phyloP scores from a whole-genome alignment of 1,284 basidiomycete species.

The Ustilago nuda region DNA sequence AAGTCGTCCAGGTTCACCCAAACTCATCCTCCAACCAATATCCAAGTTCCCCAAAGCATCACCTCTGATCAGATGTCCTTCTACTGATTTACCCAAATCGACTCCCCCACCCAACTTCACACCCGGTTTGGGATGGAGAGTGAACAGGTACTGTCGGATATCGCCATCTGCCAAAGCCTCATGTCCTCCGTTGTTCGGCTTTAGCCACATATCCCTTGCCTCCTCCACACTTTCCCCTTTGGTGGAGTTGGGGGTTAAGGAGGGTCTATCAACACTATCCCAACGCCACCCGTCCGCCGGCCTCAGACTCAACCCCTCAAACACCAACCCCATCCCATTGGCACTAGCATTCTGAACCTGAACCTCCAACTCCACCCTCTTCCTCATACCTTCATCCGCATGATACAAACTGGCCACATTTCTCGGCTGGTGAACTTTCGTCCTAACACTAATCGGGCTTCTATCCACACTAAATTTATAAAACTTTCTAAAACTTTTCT shows the following conservation, averaged over 20 bases:
- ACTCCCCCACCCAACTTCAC: constrained; percentile 6
- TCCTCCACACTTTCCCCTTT: neutral
- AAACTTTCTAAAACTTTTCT: constrained; percentile 62
- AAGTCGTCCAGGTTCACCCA: constrained; percentile 60
- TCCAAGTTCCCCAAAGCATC: constrained; percentile 59
- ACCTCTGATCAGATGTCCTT: constrained; percentile 19
- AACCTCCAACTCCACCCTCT: constrained; percentile 64
- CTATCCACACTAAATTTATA: constrained; percentile 56
- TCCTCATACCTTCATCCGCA: constrained; percentile 32
- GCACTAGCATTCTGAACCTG: constrained; percentile 63
- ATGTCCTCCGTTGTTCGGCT: neutral
- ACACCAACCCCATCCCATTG: constrained; percentile 37
- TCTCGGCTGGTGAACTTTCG: constrained; percentile 63
- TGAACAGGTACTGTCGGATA: constrained; percentile 64
- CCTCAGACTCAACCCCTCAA: constrained; percentile 52
- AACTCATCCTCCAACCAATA: constrained; percentile 61
- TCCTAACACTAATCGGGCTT: constrained; percentile 62
- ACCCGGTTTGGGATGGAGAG: constrained; percentile 18
- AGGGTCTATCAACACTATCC: constrained; percentile 38
- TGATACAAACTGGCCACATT: constrained; percentile 33
- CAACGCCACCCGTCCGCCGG: constrained; percentile 38
- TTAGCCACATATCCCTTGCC: constrained; percentile 37
- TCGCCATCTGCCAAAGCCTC: constrained; percentile 56
- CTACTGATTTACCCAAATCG: constrained; percentile 17
- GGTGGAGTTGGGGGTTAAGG: neutral